Evolutionary conservation across 2,329 filamentous ascomycete genomes (phyloP).

Genomic region (Talaromyces amestolkiae): DNA sequence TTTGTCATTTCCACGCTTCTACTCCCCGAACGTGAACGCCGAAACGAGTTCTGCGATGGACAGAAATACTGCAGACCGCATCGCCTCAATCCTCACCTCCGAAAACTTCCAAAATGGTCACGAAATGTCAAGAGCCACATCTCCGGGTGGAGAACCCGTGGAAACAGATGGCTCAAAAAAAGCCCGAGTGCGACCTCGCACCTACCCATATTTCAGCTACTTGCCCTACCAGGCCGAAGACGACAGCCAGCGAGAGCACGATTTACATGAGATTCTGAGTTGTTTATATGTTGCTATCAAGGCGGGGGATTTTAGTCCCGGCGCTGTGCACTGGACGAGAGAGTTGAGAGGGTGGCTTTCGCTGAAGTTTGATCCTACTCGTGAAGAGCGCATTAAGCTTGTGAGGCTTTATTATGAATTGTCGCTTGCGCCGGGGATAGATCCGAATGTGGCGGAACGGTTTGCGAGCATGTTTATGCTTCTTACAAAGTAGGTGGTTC

Average conservation of each 20-base stretch:
- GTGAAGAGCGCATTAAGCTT: constrained; percentile 76
- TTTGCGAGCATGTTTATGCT: constrained; percentile 97
- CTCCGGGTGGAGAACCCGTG: constrained; percentile 61
- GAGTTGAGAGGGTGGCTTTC: constrained; percentile 94
- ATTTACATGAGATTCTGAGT: constrained; percentile 83
- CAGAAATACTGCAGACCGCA: constrained; percentile 26
- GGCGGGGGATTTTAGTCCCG: constrained; percentile 89
- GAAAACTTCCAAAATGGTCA: constrained; percentile 50
- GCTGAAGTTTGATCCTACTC: constrained; percentile 94
- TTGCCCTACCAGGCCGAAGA: constrained; percentile 87
- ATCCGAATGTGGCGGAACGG: constrained; percentile 75
- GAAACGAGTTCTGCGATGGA: constrained; percentile 34
- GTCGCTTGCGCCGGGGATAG: constrained; percentile 82
- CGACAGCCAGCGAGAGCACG: constrained; percentile 71
- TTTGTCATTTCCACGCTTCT: constrained; percentile 5
- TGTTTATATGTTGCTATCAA: constrained; percentile 89
- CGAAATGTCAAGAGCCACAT: constrained; percentile 80
- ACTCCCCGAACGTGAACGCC: neutral
- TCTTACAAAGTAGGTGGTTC: constrained; percentile 70
- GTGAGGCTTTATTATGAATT: constrained; percentile 94
- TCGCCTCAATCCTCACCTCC: constrained; percentile 33
- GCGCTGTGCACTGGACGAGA: constrained; percentile 93
- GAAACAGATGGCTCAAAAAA: constrained; percentile 55
- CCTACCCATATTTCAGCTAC: constrained; percentile 87
- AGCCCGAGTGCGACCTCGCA: constrained; percentile 73